Evolutionary conservation across 148 eudicot species (phyloP).

Genomic region (Cornus suecica): DNA sequence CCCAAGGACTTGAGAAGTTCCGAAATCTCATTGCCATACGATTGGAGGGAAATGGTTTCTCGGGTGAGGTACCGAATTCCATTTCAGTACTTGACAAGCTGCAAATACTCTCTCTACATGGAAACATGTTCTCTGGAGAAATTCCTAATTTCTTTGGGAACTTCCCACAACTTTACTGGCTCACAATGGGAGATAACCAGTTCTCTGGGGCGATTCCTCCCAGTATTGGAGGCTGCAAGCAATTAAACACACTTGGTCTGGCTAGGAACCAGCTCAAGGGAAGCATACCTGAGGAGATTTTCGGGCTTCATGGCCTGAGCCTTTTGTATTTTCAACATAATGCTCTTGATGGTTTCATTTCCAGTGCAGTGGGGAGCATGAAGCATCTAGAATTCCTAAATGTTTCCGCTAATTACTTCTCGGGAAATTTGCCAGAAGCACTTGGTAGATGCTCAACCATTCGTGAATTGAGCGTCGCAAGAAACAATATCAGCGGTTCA

Average conservation of each 20-base stretch:
- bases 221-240: conserved; percentile 14
- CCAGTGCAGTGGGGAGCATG: conserved; percentile 9
- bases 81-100: background rate
- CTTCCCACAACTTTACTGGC: conserved; percentile 1
- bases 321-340: background rate
- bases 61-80: conserved; percentile 5
- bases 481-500: conserved; percentile 5
- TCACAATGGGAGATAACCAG: conserved; percentile 7
- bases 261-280: background rate
- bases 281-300: conserved; percentile 11
- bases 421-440: conserved; percentile 6
- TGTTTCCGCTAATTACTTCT: conserved; percentile 10
- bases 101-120: conserved; percentile 1
- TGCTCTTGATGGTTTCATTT: conserved; percentile 3
- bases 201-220: conserved; percentile 10
- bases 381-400: conserved; percentile 6
- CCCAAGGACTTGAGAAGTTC: conserved; percentile 4
- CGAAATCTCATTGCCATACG: conserved; percentile 3
- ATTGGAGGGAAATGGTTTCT: background rate
- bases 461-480: conserved; percentile 1
- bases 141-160: conserved; percentile 11
- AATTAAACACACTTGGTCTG: background rate
- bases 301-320: background rate
- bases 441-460: background rate
- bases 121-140: conserved; percentile 12